Evolutionary conservation across 768 basidiomycete species (phyloP).

Genomic region (Serendipita indica): DNA sequence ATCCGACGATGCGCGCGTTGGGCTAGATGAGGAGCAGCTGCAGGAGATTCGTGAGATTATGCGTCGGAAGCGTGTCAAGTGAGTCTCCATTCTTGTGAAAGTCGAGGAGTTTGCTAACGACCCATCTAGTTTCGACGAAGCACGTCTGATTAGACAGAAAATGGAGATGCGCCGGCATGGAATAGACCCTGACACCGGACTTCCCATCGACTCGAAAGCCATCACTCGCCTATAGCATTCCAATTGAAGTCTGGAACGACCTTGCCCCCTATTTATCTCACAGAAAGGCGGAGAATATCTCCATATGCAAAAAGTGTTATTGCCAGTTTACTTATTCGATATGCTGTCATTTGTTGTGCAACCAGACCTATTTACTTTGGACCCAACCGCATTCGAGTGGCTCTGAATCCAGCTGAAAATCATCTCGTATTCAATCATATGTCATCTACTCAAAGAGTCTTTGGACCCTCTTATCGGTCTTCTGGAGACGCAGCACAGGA

Average conservation of each 20-base stretch:
- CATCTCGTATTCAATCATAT: no score
- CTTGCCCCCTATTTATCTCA: no score
- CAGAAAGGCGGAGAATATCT: no score
- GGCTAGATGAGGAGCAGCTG: background rate
- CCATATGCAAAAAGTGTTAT: no score
- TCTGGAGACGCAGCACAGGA: conserved; percentile 41
- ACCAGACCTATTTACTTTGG: no score
- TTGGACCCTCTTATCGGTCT: conserved; percentile 4
- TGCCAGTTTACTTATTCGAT: background rate
- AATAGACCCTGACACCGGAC: conserved; percentile 5
- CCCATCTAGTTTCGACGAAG: background rate
- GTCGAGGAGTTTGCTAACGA: background rate
- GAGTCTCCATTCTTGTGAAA: background rate
- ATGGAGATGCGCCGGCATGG: background rate
- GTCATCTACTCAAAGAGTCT: no score
- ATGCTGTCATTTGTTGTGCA: background rate
- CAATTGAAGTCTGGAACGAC: background rate
- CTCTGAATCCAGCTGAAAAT: no score
- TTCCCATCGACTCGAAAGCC: background rate
- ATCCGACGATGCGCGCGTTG: background rate
- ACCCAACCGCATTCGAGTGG: no score
- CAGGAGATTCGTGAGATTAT: conserved; percentile 2
- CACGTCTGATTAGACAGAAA: background rate
- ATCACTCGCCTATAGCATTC: background rate
- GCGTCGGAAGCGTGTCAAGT: conserved; percentile 1